Conservation (phyloP, 2,329 filamentous ascomycete species). For the Gyromitra esculenta region DNA sequence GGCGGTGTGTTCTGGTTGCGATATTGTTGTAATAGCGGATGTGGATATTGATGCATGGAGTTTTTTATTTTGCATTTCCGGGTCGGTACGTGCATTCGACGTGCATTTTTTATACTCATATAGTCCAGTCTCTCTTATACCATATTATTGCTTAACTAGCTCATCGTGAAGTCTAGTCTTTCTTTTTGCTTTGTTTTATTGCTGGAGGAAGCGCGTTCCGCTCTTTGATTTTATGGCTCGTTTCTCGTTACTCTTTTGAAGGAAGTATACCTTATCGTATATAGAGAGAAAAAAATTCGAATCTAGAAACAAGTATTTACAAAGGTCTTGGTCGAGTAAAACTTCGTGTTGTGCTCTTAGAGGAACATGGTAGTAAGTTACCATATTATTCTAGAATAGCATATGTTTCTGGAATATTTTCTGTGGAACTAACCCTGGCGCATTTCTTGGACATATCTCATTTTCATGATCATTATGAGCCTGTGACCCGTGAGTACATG, state of each 20-base stretch:
- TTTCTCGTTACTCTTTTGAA: not conserved
- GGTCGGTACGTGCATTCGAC: slow-evolving; percentile 8
- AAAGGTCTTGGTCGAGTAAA: not conserved
- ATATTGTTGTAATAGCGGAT: slow-evolving; percentile 44
- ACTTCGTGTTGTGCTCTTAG: not conserved
- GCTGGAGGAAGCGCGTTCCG: not conserved
- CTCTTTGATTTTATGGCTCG: not conserved
- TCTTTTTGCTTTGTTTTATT: not conserved
- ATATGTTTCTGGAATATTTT: not conserved
- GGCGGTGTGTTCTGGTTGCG: slow-evolving; percentile 38
- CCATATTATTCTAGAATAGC: not conserved
- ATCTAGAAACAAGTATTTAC: not conserved
- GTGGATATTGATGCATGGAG: slow-evolving; percentile 44
- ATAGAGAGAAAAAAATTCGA: not conserved
- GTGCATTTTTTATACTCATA: slow-evolving; percentile 21
- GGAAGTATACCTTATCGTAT: slow-evolving; percentile 4
- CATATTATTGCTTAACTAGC: slow-evolving; percentile 7
- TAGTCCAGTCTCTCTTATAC: slow-evolving; percentile 19
- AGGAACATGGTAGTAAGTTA: not conserved
- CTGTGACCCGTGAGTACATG: too few relatives aligned
- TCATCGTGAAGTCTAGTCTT: not conserved
- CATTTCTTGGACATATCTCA: not conserved
- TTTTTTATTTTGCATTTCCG: slow-evolving; percentile 40
- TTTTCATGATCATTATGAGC: too few relatives aligned
- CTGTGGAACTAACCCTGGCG: not conserved